Conservation (phyloP, 148 eudicot genomes). For the Cornus florida region DNA sequence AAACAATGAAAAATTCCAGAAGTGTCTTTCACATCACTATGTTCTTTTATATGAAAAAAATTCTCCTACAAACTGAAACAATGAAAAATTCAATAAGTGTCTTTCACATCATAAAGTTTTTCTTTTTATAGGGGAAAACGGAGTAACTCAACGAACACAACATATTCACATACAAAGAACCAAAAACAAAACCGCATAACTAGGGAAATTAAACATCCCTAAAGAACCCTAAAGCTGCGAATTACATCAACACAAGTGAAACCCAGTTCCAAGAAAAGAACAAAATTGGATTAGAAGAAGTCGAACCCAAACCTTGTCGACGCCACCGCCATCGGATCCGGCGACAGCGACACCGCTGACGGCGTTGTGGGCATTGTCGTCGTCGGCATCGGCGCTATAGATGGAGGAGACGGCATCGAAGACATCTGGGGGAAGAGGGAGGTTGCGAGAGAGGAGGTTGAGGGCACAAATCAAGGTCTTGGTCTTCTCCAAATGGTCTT, state of each 20-base stretch:
- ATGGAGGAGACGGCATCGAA: constrained; percentile 71
- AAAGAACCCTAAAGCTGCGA: constrained; percentile 2
- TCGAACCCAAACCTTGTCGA: constrained; percentile 9
- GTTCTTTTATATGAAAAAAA: too few species aligned
- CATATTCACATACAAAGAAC: background rate
- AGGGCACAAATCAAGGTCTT: constrained; percentile 88
- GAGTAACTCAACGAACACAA: background rate
- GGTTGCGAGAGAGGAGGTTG: constrained; percentile 83
- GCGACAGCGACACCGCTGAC: constrained; percentile 3
- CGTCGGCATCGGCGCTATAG: constrained; percentile 28
- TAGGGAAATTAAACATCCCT: background rate
- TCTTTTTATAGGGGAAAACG: background rate
- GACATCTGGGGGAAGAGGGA: constrained; percentile 78
- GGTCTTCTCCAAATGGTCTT: constrained; percentile 50
- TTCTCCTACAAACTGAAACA: too few species aligned
- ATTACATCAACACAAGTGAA: constrained; percentile 2
- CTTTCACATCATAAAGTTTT: background rate
- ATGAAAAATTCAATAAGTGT: background rate
- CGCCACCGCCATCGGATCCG: constrained; percentile 3
- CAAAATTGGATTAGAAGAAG: background rate
- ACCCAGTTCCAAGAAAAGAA: constrained; percentile 7
- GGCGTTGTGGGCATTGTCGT: background rate
- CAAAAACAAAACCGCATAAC: background rate
- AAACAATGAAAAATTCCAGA: background rate
- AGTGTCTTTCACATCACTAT: background rate